phyloP scores from a whole-genome alignment of 768 basidiomycete genomes.

The Boletales sp. region DNA sequence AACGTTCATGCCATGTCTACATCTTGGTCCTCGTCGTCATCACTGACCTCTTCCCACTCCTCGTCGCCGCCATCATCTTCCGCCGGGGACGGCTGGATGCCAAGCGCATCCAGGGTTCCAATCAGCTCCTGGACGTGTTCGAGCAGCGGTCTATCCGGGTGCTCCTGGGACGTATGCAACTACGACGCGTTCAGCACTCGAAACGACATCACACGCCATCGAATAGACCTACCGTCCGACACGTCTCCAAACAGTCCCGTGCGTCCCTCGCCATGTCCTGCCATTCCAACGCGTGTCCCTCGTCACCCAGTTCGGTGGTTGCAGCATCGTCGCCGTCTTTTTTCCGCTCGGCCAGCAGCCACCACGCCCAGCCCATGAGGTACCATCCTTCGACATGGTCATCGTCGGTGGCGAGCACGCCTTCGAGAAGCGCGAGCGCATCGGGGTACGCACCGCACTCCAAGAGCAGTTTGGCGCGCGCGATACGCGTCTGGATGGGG shows the following conservation, averaged over 20 bases:
- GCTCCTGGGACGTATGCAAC: conserved; percentile 68
- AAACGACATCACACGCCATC: neutral
- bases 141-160: conserved; percentile 73
- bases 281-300: conserved; percentile 52
- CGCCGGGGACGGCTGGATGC: conserved; percentile 58
- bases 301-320: conserved; percentile 30
- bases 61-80: conserved; percentile 43
- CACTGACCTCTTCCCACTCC: conserved; percentile 64
- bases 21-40: conserved; percentile 50
- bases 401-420: conserved; percentile 77
- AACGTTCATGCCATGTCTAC: conserved; percentile 49
- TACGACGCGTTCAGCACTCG: conserved; percentile 23
- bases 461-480: conserved; percentile 77
- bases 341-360: conserved; percentile 72
- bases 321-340: conserved; percentile 49
- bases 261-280: conserved; percentile 78
- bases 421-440: conserved; percentile 73
- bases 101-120: conserved; percentile 58
- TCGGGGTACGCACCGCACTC: conserved; percentile 70
- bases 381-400: conserved; percentile 92
- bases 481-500: conserved; percentile 69
- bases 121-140: conserved; percentile 77
- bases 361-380: conserved; percentile 93
- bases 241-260: conserved; percentile 79
- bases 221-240: conserved; percentile 65